These are phyloP conservation scores for Linum lewisii DNA, from an alignment of 345 rosid species.

Conservation along the genomic window DNA sequence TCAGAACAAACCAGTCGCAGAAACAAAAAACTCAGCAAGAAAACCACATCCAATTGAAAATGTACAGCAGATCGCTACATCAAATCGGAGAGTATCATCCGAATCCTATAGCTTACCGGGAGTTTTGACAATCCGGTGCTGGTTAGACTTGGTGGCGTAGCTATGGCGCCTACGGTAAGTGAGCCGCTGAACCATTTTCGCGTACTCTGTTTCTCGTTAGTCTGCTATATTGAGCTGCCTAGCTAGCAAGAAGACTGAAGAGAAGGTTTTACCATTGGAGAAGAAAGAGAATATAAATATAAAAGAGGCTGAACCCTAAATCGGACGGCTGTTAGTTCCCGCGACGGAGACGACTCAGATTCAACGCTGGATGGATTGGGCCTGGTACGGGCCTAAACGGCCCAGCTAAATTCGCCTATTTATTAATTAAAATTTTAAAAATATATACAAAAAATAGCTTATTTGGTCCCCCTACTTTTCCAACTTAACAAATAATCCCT, in stretches of 20 bases:
- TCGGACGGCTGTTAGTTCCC: background rate
- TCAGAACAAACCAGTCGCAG: background rate
- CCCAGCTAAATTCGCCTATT: too few species aligned
- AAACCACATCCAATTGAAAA: background rate
- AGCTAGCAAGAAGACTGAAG: background rate
- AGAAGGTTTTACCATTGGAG: background rate
- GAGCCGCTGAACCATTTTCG: slow-evolving; percentile 1
- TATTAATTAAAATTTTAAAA: too few species aligned
- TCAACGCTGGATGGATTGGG: background rate
- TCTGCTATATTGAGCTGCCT: background rate
- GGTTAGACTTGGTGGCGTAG: slow-evolving; percentile 4
- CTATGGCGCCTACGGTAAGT: slow-evolving; percentile 3
- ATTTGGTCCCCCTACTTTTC: too few species aligned
- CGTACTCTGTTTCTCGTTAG: background rate
- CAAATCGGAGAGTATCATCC: background rate
- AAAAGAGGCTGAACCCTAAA: background rate
- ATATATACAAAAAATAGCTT: too few species aligned
- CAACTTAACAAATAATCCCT: too few species aligned
- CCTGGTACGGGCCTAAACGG: background rate
- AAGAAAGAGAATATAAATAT: background rate
- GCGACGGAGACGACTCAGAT: background rate
- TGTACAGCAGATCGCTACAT: background rate
- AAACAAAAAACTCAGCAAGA: background rate
- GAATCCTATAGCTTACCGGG: background rate
- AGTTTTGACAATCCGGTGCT: slow-evolving; percentile 4